Base-by-base conservation (phyloP, 495 filamentous ascomycete genomes). In the Trichoderma parareesei region DNA sequence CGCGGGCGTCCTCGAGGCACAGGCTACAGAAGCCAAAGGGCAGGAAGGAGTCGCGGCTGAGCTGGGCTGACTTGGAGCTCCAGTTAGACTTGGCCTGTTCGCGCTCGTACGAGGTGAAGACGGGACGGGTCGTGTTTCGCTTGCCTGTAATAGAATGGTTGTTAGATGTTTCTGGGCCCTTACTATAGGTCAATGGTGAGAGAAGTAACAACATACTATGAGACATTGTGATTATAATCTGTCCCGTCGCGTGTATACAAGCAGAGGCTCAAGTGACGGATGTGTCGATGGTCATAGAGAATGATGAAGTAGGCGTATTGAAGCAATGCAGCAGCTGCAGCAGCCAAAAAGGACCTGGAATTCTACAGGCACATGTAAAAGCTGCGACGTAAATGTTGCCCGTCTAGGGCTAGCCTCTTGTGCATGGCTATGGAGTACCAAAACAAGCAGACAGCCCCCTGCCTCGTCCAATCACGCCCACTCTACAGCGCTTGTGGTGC, bases 51-150 rank as follows among this genome's bases (percentile, higher is more conserved):
- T 98, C 94, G 68, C 94, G 89, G 55, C 85, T 86, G 42, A 98
- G 90, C 60, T 90, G 90, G n/a, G 92, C 91, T 41, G 87, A 82
- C 67, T 88, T 90, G 7, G 88, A 84, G 43, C 14, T 63, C 90
- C 95, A 98, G 64, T 85, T 84, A 33, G 82, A 76, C 71, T 90
- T 89, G 42, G 96, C 88, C 43, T 91, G 85, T 64, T 81, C 80
- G 60, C 94, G 88, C 78, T 98, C 94, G 76, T 97, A 86, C 61
- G 93, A 87, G 65, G 94, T 98, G 81, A 97, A 98, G 76, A 97
- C 90, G 20, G 94, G 88, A 53, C 96, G 90, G 64, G 93, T 95
- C 61, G 94, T 97, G 79, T 98, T 97, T 68, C 93, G 88, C 82
- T 97, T 97, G 74, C 87, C 85, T 88, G 68, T 40, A 44, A 14